Base-by-base conservation (phyloP, 768 basidiomycete genomes). In the Collybia sordida region DNA sequence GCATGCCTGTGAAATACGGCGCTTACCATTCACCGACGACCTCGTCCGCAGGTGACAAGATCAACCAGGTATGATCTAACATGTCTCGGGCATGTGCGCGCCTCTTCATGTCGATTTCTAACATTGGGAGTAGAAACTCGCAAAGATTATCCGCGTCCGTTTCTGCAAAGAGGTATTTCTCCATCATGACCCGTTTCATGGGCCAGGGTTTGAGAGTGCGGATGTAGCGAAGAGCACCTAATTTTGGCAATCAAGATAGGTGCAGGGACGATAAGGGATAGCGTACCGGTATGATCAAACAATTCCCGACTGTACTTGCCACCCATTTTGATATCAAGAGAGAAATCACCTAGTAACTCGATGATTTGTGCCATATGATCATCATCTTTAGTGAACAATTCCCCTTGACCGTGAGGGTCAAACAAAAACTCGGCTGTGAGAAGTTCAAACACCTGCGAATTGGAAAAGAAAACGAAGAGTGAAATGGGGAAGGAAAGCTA, bases 351-450 rank as follows among this genome's bases (percentile, higher is more conserved):
- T 51, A 95, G 70, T 8, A 97, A 74, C 72, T 97, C 94, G 49
- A 95, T 86, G 53, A 96, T 91, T 71, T 95, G 93, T 28, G 94
- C 94, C 80, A 95, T 83, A 59, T 97, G 94, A 65, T 98, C 96
- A 61, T 95, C 93, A 66, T 97, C 93, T 68, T 94, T 94, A 51
- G 83, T 86, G 61, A 92, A 95, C 40, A 89, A 69, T 56, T 86
- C 85, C 21, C 83, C 83, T 66, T 90, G 87, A 22, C 83, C 83
- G 53, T 90, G 88, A 14, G 91, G 91, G 63, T 96, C 93, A 64
- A 97, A 96, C 36, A 97, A 80, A 64, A 87, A 94, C 65, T 96
- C 94, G 18, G 90, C 90, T 1, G 92, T 94, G 52, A 95, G 72
- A 54, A 97, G 77, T 67, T 97, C 94, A 59, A 97, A 97, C 37